Evolutionary conservation across 2,329 filamentous ascomycete species (phyloP), one percentile per base, ranked within the genome.

Genomic region (Didymella arachidicola): DNA sequence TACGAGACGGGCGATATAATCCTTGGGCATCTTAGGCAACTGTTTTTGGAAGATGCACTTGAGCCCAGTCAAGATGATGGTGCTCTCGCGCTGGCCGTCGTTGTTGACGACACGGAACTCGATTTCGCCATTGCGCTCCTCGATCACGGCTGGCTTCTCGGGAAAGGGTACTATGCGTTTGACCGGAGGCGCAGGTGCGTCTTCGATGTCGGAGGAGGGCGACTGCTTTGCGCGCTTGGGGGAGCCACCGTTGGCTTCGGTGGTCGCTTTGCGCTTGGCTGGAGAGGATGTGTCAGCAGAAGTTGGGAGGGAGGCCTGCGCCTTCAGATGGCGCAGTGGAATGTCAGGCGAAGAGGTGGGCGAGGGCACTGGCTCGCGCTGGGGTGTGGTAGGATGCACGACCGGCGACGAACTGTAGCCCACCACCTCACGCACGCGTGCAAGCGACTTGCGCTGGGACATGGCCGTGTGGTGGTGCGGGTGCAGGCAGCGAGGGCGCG

Each of bases 11-110:
- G 95, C 95, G 69, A 99, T 98, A 77, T 99, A 99, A 74, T 98
- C 95, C 78, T 98, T 97, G 14, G 95, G 95, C 95, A 99, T 99
- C 79, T 98, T 98, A 0, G 95, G 95, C 6, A 99, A 83, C 74
- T 99, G 95, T 70, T 98, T 98, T 76, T 99, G 95, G 72, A 99
- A 98, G 65, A 99, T 96, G 74, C 93, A 97, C 76, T 98, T 99
- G 54, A 99, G 83, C 14, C 95, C 95, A 0, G 94, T 97, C 59
- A 99, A 83, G 68, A 99, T 96, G 72, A 98, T 96, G 66, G 93
- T 88, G 73, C 91, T 96, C 72, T 97, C 92, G 64, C 90, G 86
- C 36, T 88, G 84, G 70, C 91, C 90, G 73, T 99, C 95, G 74
- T 99, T 99, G 83, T 98, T 98, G 71, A 99, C 95, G 7, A 98